Conservation (phyloP, 495 filamentous ascomycete genomes). For the Letharia columbiana region DNA sequence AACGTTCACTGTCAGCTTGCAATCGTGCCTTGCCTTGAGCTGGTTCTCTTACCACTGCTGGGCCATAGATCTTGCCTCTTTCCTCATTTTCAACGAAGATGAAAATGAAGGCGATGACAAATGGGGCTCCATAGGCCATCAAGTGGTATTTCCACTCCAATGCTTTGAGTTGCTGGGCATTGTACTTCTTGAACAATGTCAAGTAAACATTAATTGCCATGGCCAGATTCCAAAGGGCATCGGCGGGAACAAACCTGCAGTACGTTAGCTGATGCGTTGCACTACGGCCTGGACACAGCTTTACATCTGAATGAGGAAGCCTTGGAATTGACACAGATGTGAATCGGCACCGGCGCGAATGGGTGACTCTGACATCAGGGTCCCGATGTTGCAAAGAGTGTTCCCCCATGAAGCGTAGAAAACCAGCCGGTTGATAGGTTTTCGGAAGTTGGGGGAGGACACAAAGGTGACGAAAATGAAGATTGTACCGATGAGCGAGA, state of each 20-base stretch:
- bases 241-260: slow-evolving; percentile 65
- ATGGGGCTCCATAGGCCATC: slow-evolving; percentile 67
- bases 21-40: neutral
- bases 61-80: slow-evolving; percentile 59
- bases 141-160: slow-evolving; percentile 68
- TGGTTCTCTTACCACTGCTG: slow-evolving; percentile 46
- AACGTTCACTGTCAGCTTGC: slow-evolving; percentile 1
- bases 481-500: slow-evolving; percentile 64
- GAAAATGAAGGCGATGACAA: slow-evolving; percentile 59
- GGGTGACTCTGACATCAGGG: slow-evolving; percentile 58
- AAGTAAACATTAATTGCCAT: slow-evolving; percentile 88
- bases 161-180: slow-evolving; percentile 54
- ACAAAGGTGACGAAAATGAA: slow-evolving; percentile 70
- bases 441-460: slow-evolving; percentile 52
- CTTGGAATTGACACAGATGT: slow-evolving; percentile 68
- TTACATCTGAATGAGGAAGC: slow-evolving; percentile 67
- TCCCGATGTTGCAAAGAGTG: slow-evolving; percentile 69
- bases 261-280: slow-evolving; percentile 8
- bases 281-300: neutral
- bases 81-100: slow-evolving; percentile 49
- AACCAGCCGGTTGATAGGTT: slow-evolving; percentile 78
- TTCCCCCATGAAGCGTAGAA: slow-evolving; percentile 86
- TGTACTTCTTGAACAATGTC: slow-evolving; percentile 73
- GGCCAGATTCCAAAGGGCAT: slow-evolving; percentile 71
- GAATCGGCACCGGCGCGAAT: slow-evolving; percentile 37